Base-by-base conservation (phyloP, 768 basidiomycete genomes). In the Leucosporidium scottii region DNA sequence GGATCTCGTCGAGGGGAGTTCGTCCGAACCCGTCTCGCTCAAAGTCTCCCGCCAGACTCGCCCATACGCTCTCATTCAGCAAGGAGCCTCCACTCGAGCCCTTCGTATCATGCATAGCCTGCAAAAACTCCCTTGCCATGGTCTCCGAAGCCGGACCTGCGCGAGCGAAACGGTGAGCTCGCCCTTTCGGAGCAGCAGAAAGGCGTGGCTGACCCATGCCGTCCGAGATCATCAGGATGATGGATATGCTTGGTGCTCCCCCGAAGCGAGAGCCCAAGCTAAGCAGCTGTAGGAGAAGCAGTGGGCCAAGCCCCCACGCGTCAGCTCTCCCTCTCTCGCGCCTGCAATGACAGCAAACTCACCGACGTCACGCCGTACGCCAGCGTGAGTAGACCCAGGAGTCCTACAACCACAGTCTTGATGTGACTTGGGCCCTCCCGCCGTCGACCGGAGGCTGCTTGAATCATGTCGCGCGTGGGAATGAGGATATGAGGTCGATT, bases 161-260 rank as follows among this genome's bases (percentile, higher is more conserved):
- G 23, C 50, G 25, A 6, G 4, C 10, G 50, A 17, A 23, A 17
- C 23, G 50, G 23, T 25, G 15, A 21, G 25, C 50, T 25, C 50
- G 50, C 50, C 8, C 23, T 51, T 51, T n/a, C 8, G 39, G 15
- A 13, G 8, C 7, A 44, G 39, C 5, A 12, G 39, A 53, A 18
- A 44, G 27, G 2, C n/a, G n/a, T 27, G 7, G 7, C 60, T 12
- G 23, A 66, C 69, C 69, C 69, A 71, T 64, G 5, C 66, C 66
- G 39, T 65, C 59, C 28, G 53, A 53, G 34, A 71, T 60, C 70
- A 71, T 71, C 2, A 71, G n/a, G 12, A 71, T 62, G 31, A 71
- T 63, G 39, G 65, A 59, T 4, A 71, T 20, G 28, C 25, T 60
- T 0, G 55, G 56, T 12, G 25, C 27, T 0, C 64, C 63, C 13